Evolutionary conservation across 768 basidiomycete genomes (phyloP).

Genomic region (Termitomyces sp.): DNA sequence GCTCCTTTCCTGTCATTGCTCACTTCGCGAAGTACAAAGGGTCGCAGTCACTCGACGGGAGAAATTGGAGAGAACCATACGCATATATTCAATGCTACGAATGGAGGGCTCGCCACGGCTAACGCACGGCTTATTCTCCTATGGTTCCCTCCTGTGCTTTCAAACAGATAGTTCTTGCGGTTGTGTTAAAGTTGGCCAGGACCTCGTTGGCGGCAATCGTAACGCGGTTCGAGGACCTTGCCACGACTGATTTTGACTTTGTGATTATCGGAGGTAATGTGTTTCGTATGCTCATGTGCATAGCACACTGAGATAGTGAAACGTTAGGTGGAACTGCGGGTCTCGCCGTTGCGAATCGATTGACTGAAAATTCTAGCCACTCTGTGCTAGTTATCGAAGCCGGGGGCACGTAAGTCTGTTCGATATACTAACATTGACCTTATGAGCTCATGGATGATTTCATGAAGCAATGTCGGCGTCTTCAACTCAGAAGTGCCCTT

Average conservation of each 20-base stretch:
- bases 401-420: slow-evolving; percentile 15
- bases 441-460: neutral
- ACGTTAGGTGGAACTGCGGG: slow-evolving; percentile 18
- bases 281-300: neutral
- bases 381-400: slow-evolving; percentile 19
- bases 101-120: neutral
- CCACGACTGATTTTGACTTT: slow-evolving; percentile 17
- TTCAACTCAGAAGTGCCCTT: slow-evolving; percentile 17
- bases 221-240: slow-evolving; percentile 8
- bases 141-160: neutral
- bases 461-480: slow-evolving; percentile 7
- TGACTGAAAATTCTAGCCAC: slow-evolving; percentile 14
- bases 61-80: neutral
- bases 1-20: neutral
- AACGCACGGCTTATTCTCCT: neutral
- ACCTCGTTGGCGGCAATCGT: slow-evolving; percentile 4
- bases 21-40: neutral
- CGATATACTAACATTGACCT: neutral
- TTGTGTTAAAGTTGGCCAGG: neutral
- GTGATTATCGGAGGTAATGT: slow-evolving; percentile 22
- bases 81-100: neutral
- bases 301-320: neutral
- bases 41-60: too few relatives aligned
- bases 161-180: neutral
- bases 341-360: slow-evolving; percentile 17